Evolutionary conservation across 1,284 basidiomycete species (phyloP).

Genomic region (Sanghuangporus sanghuang): DNA sequence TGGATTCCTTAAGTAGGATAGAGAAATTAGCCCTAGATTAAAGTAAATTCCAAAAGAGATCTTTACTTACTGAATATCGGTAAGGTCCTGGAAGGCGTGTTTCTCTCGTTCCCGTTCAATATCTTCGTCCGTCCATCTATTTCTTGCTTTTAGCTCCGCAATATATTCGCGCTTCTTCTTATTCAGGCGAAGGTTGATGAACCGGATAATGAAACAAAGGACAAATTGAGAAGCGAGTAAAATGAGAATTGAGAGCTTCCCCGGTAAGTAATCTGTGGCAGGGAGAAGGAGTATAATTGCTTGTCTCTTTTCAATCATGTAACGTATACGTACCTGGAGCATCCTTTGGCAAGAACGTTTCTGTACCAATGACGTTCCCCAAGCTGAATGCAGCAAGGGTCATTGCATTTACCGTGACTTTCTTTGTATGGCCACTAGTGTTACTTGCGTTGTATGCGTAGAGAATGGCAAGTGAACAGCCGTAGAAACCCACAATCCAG

Average conservation of each 20-base stretch:
- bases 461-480: conserved; percentile 53
- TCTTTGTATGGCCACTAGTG: conserved; percentile 65
- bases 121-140: conserved; percentile 54
- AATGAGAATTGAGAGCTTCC: conserved; percentile 58
- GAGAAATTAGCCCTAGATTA: neutral
- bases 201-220: conserved; percentile 46
- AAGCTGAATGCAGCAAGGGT: conserved; percentile 53
- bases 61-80: conserved; percentile 49
- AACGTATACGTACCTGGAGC: conserved; percentile 47
- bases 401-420: conserved; percentile 58
- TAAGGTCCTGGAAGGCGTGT: conserved; percentile 59
- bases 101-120: conserved; percentile 50
- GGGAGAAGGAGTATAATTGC: neutral
- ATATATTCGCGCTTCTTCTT: conserved; percentile 40
- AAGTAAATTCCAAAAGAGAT: neutral
- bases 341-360: conserved; percentile 59
- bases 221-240: conserved; percentile 49
- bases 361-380: conserved; percentile 57
- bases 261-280: conserved; percentile 29
- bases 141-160: conserved; percentile 38
- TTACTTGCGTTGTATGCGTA: conserved; percentile 68
- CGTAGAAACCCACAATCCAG: conserved; percentile 56
- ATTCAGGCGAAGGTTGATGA: conserved; percentile 53
- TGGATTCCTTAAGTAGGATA: conserved; percentile 23
- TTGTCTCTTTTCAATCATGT: neutral